phyloP scores from a whole-genome alignment of 2,329 filamentous ascomycete genomes.

The Pseudogymnoascus sp. region DNA sequence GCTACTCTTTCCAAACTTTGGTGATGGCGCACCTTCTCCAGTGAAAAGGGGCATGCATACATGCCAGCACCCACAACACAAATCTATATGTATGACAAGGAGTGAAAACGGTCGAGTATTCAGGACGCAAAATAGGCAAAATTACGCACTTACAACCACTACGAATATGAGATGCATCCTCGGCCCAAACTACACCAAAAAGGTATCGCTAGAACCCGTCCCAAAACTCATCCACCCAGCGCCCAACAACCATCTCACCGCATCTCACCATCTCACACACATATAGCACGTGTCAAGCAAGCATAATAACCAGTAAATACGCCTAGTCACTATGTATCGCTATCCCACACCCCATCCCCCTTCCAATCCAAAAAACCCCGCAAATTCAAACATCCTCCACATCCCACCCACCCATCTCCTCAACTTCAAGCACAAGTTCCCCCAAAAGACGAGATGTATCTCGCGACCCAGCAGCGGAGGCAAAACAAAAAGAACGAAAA shows the following conservation, averaged over 20 bases:
- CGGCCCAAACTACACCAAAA: neutral
- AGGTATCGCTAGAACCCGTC: no score
- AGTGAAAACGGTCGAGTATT: no score
- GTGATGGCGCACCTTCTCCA: neutral
- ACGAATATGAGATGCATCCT: neutral
- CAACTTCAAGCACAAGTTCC: neutral
- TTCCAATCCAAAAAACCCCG: neutral
- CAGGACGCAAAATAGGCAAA: neutral
- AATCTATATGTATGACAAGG: no score
- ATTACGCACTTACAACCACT: neutral
- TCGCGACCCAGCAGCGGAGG: neutral
- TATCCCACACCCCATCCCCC: neutral
- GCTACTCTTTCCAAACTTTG: no score
- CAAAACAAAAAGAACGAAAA: neutral
- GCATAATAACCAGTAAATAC: neutral
- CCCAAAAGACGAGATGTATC: neutral
- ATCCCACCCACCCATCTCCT: neutral
- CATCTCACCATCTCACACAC: neutral
- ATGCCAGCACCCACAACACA: no score
- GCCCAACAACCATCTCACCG: neutral
- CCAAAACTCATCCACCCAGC: no score
- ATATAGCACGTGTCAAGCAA: neutral
- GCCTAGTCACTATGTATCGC: neutral
- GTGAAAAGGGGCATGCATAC: neutral
- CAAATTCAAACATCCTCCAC: conserved; percentile 3